A percentile compares a stretch with the other conserved stretches of the same genome.
Conservation (phyloP, 495 filamentous ascomycete species). For the Cairneyella variabilis region DNA sequence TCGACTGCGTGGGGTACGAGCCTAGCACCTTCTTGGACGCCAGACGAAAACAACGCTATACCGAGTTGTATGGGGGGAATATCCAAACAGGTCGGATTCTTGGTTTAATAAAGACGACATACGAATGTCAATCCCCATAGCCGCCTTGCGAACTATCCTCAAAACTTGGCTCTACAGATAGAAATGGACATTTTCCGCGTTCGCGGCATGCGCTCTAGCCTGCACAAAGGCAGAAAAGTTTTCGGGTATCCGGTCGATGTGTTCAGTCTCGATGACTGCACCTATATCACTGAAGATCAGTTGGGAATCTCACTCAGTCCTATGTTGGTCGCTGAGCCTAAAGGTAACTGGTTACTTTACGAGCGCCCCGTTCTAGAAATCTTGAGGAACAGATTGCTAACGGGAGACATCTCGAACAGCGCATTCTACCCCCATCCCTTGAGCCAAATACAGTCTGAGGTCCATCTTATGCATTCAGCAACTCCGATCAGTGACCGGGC, state of each 20-base stretch:
- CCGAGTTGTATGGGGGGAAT: neutral
- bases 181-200: conserved; percentile 6
- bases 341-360: conserved; percentile 13
- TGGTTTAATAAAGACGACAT: conserved; percentile 4
- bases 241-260: conserved; percentile 9
- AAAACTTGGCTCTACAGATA: conserved; percentile 12
- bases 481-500: too few species aligned
- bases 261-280: neutral
- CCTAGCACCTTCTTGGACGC: conserved; percentile 9
- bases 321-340: conserved; percentile 10
- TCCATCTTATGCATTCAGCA: too few species aligned
- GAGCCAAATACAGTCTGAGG: too few species aligned
- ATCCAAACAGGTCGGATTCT: conserved; percentile 5
- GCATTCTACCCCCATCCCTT: too few species aligned
- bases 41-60: conserved; percentile 3
- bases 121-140: conserved; percentile 7
- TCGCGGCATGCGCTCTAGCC: conserved; percentile 15
- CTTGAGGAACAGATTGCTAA: too few species aligned
- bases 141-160: conserved; percentile 17
- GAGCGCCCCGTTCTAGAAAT: too few species aligned
- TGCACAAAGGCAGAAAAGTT: conserved; percentile 20
- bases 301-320: conserved; percentile 15
- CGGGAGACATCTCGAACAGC: too few species aligned
- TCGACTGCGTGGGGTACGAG: conserved; percentile 15
- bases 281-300: conserved; percentile 16